These are phyloP conservation scores for Fusarium succisae DNA, from an alignment of 2,329 filamentous ascomycete genomes.

Conservation along the genomic window DNA sequence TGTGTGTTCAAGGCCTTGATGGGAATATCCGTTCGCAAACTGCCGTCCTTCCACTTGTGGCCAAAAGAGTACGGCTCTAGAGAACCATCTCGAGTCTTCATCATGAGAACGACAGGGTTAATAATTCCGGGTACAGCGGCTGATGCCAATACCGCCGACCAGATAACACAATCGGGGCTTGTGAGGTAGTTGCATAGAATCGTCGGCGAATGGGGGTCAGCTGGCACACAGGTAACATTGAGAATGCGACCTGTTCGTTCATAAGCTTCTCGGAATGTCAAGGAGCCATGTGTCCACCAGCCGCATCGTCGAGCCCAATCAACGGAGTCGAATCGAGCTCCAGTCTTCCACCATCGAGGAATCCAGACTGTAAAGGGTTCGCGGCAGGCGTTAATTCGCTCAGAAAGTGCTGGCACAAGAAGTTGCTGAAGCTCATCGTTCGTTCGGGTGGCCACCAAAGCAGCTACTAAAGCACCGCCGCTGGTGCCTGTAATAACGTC, in stretches of 20 bases:
- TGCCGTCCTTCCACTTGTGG: slow-evolving; percentile 99
- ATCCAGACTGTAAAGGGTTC: slow-evolving; percentile 82
- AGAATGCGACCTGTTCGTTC: slow-evolving; percentile 92
- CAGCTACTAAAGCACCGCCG: slow-evolving; percentile 90
- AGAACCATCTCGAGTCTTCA: slow-evolving; percentile 81
- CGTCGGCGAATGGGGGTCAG: slow-evolving; percentile 90
- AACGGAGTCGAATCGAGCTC: slow-evolving; percentile 91
- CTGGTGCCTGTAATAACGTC: slow-evolving; percentile 97
- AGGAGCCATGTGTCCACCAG: slow-evolving; percentile 91
- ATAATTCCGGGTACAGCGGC: slow-evolving; percentile 96
- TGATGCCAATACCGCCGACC: slow-evolving; percentile 94
- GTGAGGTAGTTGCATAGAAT: slow-evolving; percentile 97
- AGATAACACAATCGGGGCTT: slow-evolving; percentile 95
- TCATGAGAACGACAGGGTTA: slow-evolving; percentile 92
- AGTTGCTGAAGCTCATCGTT: slow-evolving; percentile 89
- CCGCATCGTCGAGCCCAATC: slow-evolving; percentile 87
- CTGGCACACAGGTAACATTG: slow-evolving; percentile 95
- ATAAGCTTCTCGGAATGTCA: slow-evolving; percentile 95
- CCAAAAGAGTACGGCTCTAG: slow-evolving; percentile 94
- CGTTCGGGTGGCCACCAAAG: slow-evolving; percentile 86
- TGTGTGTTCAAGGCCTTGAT: slow-evolving; percentile 93
- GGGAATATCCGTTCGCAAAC: slow-evolving; percentile 92
- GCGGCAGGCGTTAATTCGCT: slow-evolving; percentile 84
- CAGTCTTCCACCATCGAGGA: slow-evolving; percentile 88
- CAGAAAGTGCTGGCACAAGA: slow-evolving; percentile 85